These are phyloP conservation scores for Mortierella sp. DNA, from an alignment of 371 early-diverging fungal genomes.

Conservation along the genomic window DNA sequence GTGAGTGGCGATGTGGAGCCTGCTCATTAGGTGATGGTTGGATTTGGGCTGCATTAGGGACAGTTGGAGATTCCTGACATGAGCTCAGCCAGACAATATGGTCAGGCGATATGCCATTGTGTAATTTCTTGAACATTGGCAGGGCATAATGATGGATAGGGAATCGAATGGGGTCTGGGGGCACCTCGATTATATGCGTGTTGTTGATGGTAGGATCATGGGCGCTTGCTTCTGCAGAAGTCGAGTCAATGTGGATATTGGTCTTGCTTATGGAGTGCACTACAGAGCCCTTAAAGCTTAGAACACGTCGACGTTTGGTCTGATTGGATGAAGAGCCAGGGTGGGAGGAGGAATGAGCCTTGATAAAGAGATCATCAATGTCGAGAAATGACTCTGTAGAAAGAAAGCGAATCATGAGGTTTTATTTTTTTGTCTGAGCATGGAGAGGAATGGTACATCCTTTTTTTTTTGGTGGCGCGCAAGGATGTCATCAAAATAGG, in stretches of 20 bases:
- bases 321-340: not conserved
- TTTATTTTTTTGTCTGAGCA: too few species aligned
- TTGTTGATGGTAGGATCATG: not conserved
- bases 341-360: not conserved
- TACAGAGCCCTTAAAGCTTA: conserved; percentile 26
- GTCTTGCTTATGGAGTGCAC: conserved; percentile 15
- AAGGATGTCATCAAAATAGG: too few species aligned
- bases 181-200: not conserved
- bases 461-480: too few species aligned
- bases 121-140: conserved; percentile 6
- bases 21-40: too few species aligned
- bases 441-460: too few species aligned
- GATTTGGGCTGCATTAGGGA: not conserved
- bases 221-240: not conserved
- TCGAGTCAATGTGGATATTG: not conserved
- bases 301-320: not conserved
- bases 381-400: conserved; percentile 6
- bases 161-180: conserved; percentile 2
- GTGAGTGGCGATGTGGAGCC: not conserved
- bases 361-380: conserved; percentile 27
- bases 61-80: not conserved
- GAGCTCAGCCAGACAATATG: conserved; percentile 21
- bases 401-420: not conserved
- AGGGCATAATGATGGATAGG: conserved; percentile 23
- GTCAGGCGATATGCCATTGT: conserved; percentile 8